These are phyloP conservation scores for Phalaenopsis equestris DNA, from an alignment of 106 monocot genomes.

Conservation along the genomic window DNA sequence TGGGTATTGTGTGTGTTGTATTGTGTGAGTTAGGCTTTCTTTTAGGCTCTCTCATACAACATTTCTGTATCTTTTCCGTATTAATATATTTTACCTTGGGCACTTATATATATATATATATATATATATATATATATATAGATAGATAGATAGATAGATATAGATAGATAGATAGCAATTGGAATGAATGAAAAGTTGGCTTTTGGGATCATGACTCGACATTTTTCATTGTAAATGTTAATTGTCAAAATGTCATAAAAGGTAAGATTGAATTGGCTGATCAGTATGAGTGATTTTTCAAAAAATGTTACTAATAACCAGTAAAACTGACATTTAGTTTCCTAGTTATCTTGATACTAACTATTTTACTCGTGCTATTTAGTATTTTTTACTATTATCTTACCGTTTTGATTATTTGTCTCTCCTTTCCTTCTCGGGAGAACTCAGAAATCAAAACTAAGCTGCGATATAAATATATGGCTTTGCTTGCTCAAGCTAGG, in stretches of 20 bases:
- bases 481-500: not conserved
- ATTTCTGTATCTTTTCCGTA: too few relatives aligned
- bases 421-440: not conserved
- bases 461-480: not conserved
- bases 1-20: too few relatives aligned
- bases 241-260: not conserved
- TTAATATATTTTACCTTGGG: too few relatives aligned
- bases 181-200: not conserved
- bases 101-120: too few relatives aligned
- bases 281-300: not conserved
- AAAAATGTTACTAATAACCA: not conserved
- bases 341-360: not conserved
- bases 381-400: not conserved
- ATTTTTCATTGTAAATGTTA: not conserved
- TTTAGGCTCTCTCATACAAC: too few relatives aligned
- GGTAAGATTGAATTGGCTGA: not conserved
- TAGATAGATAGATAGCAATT: too few relatives aligned
- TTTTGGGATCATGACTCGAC: not conserved
- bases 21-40: too few relatives aligned
- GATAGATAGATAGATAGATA: too few relatives aligned
- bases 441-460: not conserved
- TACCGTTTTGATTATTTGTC: too few relatives aligned
- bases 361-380: not conserved
- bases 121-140: too few relatives aligned
- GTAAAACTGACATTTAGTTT: not conserved